Evolutionary conservation across 2,329 filamentous ascomycete genomes (phyloP).

Genomic region (Phaeosphaeriaceae sp.): DNA sequence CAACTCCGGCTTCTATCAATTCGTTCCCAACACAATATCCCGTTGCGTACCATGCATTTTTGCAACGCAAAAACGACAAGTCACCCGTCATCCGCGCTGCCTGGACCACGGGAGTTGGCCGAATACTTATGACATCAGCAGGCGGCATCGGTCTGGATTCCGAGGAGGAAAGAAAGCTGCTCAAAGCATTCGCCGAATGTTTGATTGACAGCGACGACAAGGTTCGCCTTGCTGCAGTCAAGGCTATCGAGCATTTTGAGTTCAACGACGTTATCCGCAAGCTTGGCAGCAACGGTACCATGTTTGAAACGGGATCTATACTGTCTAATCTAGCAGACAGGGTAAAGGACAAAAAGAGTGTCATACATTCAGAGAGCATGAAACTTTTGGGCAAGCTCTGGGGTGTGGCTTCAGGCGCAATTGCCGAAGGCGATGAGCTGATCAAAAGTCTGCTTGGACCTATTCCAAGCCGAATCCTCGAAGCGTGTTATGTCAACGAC

Average conservation of each 20-base stretch:
- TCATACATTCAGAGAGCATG: conserved; percentile 87
- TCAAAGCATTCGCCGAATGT: conserved; percentile 78
- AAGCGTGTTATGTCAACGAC: conserved; percentile 90
- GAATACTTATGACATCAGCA: conserved; percentile 89
- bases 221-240: conserved; percentile 87
- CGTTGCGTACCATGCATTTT: conserved; percentile 80
- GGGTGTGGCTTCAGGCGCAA: conserved; percentile 90
- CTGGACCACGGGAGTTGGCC: conserved; percentile 84
- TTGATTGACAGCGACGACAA: conserved; percentile 89
- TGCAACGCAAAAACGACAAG: conserved; percentile 87
- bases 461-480: conserved; percentile 85
- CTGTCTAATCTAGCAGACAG: conserved; percentile 84
- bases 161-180: conserved; percentile 78
- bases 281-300: conserved; percentile 76
- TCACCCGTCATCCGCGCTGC: conserved; percentile 79
- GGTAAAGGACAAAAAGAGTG: conserved; percentile 82
- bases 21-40: conserved; percentile 87
- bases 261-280: conserved; percentile 84
- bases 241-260: conserved; percentile 79
- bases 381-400: conserved; percentile 83
- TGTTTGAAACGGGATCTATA: conserved; percentile 78
- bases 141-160: conserved; percentile 87
- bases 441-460: conserved; percentile 77
- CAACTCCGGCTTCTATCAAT: conserved; percentile 83
- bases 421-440: conserved; percentile 80